Evolutionary conservation across 2,329 filamentous ascomycete species (phyloP).

Genomic region (Ophidiomyces ophidiicola): DNA sequence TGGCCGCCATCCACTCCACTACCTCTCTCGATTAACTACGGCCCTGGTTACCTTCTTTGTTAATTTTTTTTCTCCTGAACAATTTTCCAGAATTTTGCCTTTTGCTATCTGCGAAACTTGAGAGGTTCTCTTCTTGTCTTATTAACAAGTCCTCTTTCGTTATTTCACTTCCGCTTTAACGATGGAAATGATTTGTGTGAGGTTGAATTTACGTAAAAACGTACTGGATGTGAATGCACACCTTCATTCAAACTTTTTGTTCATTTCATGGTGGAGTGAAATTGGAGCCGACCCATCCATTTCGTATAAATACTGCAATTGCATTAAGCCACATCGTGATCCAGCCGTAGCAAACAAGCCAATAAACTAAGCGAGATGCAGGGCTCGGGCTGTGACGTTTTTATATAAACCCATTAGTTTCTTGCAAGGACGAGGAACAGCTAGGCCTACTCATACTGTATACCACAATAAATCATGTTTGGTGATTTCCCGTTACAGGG

Average conservation of each 20-base stretch:
- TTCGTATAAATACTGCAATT: not conserved
- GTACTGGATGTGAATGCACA: too few relatives aligned
- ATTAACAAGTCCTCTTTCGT: constrained; percentile 1
- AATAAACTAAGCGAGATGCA: too few relatives aligned
- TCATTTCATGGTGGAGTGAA: too few relatives aligned
- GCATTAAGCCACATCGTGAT: too few relatives aligned
- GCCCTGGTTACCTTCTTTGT: constrained; percentile 2
- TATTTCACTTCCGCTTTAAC: constrained; percentile 3
- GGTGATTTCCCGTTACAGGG: constrained; percentile 22
- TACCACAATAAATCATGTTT: constrained; percentile 6
- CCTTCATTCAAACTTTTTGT: too few relatives aligned
- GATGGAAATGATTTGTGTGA: constrained; percentile 5
- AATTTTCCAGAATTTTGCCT: too few relatives aligned
- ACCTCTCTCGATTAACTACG: not conserved
- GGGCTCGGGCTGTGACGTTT: too few relatives aligned
- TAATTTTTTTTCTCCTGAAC: constrained; percentile 1
- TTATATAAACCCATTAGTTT: not conserved
- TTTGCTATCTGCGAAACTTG: too few relatives aligned
- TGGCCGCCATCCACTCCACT: not conserved
- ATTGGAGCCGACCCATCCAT: too few relatives aligned
- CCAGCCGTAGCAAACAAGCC: too few relatives aligned
- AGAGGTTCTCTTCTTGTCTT: not conserved
- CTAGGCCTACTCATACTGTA: constrained; percentile 3
- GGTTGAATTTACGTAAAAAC: too few relatives aligned
- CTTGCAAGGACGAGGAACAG: constrained; percentile 10